Evolutionary conservation across 306 rosid species (phyloP).

Genomic region (Argentina anserina): DNA sequence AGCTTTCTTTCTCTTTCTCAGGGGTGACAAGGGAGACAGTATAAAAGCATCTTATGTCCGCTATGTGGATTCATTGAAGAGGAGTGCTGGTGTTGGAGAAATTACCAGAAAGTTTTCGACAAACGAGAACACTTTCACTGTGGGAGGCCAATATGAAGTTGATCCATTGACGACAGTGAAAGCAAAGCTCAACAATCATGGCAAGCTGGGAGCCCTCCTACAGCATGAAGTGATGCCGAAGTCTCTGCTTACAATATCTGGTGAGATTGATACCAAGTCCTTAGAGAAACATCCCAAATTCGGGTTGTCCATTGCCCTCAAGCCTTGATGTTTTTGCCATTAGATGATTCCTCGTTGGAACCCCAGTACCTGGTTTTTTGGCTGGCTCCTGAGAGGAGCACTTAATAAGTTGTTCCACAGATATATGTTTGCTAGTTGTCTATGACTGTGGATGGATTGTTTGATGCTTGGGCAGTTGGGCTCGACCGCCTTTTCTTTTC

Average conservation of each 20-base stretch:
- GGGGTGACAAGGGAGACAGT: constrained; percentile 94
- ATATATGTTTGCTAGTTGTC: constrained; percentile 33
- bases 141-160: constrained; percentile 75
- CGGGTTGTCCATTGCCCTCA: constrained; percentile 83
- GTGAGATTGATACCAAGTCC: constrained; percentile 88
- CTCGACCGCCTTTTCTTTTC: constrained; percentile 25
- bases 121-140: constrained; percentile 82
- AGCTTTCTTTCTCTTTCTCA: constrained; percentile 24
- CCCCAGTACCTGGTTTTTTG: constrained; percentile 42
- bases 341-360: constrained; percentile 18
- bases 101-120: constrained; percentile 71
- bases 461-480: constrained; percentile 17
- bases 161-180: constrained; percentile 74
- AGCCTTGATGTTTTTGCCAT: constrained; percentile 54
- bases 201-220: constrained; percentile 77
- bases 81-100: constrained; percentile 75
- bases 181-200: constrained; percentile 83
- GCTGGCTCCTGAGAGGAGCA: constrained; percentile 55
- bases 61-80: constrained; percentile 63
- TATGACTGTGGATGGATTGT: constrained; percentile 50
- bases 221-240: constrained; percentile 91
- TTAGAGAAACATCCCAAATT: constrained; percentile 77
- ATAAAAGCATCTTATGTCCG: constrained; percentile 75
- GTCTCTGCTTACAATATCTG: constrained; percentile 78
- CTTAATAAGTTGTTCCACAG: constrained; percentile 69